phyloP scores from a whole-genome alignment of 257 asterid genomes.

The Coffea eugenioides region DNA sequence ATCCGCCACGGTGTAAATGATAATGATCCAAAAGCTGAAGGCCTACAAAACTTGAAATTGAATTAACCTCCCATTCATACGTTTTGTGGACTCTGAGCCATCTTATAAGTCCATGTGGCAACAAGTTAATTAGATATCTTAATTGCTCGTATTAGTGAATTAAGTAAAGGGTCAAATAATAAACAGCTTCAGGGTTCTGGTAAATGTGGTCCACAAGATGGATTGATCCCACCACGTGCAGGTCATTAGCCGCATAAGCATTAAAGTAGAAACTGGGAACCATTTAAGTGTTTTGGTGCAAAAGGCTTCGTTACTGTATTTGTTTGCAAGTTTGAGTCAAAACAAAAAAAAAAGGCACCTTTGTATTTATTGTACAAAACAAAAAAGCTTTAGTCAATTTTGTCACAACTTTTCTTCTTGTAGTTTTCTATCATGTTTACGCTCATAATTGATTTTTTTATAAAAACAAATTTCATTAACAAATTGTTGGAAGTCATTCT shows the following conservation, averaged over 20 bases:
- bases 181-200: background rate
- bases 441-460: background rate
- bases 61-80: background rate
- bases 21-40: no score
- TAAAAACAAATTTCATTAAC: no score
- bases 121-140: background rate
- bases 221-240: conserved; percentile 27
- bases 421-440: no score
- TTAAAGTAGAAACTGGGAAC: background rate
- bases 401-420: background rate
- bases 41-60: background rate
- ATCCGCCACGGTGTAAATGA: no score
- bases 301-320: background rate
- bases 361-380: background rate
- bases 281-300: background rate
- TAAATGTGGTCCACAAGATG: conserved; percentile 12
- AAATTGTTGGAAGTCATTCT: no score
- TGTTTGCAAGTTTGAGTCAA: background rate
- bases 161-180: background rate
- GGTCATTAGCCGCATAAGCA: conserved; percentile 12
- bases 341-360: background rate
- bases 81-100: background rate
- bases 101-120: no score
- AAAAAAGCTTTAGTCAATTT: background rate
- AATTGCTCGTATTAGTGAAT: background rate